phyloP scores from a whole-genome alignment of 208 protist genomes.

The Leishmania tropica region DNA sequence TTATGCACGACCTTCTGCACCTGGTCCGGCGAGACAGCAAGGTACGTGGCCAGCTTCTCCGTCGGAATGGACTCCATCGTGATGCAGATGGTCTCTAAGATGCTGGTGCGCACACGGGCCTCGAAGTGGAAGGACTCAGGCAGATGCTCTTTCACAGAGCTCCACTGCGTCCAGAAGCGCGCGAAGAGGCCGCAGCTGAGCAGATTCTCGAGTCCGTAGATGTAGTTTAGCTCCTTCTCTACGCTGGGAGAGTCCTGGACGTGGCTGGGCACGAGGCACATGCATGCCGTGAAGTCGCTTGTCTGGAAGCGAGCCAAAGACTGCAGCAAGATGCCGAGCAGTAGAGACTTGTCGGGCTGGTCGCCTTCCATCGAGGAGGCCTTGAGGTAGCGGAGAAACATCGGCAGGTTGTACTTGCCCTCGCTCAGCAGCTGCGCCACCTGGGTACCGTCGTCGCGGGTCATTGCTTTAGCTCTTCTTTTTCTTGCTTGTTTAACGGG shows the following conservation, averaged over 20 bases:
- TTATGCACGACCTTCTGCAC: conserved; percentile 57
- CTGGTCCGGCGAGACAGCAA: conserved; percentile 55
- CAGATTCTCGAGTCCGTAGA: conserved; percentile 91
- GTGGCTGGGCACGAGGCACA: conserved; percentile 83
- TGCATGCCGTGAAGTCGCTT: conserved; percentile 86
- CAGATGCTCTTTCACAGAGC: conserved; percentile 60
- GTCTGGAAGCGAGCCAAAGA: conserved; percentile 84
- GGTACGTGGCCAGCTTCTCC: conserved; percentile 55
- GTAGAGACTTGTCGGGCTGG: conserved; percentile 74
- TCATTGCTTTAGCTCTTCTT: conserved; percentile 13
- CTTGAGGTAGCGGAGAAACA: conserved; percentile 86
- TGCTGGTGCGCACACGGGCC: conserved; percentile 72
- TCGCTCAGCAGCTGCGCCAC: conserved; percentile 77
- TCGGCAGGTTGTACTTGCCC: conserved; percentile 81
- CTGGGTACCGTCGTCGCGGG: conserved; percentile 63
- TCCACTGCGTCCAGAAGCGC: conserved; percentile 84
- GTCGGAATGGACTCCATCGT: conserved; percentile 66
- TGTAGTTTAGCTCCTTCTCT: conserved; percentile 77
- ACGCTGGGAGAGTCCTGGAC: conserved; percentile 79
- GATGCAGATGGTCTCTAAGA: conserved; percentile 70
- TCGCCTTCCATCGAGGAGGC: conserved; percentile 59
- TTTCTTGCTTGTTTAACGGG: not conserved
- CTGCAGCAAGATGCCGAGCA: conserved; percentile 83
- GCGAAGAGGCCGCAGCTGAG: conserved; percentile 82
- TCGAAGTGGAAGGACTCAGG: conserved; percentile 82